Conservation (phyloP, 352 stramenopile species). For the Pythium monospermum region DNA sequence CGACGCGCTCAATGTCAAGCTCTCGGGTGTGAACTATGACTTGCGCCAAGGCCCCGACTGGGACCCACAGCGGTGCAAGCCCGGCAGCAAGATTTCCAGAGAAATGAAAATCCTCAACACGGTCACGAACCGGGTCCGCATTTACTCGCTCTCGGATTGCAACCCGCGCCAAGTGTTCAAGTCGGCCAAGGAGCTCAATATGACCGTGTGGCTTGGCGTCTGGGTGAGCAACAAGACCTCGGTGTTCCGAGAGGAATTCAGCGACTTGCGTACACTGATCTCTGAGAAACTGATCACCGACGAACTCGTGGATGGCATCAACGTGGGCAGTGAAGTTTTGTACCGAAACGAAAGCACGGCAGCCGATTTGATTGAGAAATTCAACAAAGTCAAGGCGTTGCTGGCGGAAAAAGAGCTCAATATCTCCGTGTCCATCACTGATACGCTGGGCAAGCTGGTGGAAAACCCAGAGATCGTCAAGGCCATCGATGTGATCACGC, state of each 20-base stretch:
- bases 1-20: conserved; percentile 57
- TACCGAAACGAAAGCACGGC: conserved; percentile 75
- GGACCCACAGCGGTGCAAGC: conserved; percentile 71
- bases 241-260: conserved; percentile 60
- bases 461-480: conserved; percentile 68
- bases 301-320: conserved; percentile 72
- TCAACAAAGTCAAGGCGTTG: conserved; percentile 63
- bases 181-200: conserved; percentile 47
- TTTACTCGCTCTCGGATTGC: conserved; percentile 77
- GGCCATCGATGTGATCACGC: conserved; percentile 69
- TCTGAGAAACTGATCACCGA: conserved; percentile 44
- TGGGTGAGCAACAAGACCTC: conserved; percentile 68
- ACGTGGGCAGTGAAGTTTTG: conserved; percentile 76
- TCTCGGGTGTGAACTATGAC: conserved; percentile 85
- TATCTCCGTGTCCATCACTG: conserved; percentile 69
- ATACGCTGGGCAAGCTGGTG: conserved; percentile 75
- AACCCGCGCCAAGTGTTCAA: conserved; percentile 60
- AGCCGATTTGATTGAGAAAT: conserved; percentile 59
- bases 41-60: conserved; percentile 71
- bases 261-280: conserved; percentile 55
- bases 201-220: conserved; percentile 80
- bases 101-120: conserved; percentile 59
- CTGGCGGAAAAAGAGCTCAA: conserved; percentile 49
- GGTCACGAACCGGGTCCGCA: conserved; percentile 68
- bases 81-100: conserved; percentile 29